A percentile compares a stretch with the other conserved stretches of the same genome.
These are phyloP conservation scores for Erysimum pusillum DNA, from an alignment of 441 rosid genomes.

Conservation along the genomic window DNA sequence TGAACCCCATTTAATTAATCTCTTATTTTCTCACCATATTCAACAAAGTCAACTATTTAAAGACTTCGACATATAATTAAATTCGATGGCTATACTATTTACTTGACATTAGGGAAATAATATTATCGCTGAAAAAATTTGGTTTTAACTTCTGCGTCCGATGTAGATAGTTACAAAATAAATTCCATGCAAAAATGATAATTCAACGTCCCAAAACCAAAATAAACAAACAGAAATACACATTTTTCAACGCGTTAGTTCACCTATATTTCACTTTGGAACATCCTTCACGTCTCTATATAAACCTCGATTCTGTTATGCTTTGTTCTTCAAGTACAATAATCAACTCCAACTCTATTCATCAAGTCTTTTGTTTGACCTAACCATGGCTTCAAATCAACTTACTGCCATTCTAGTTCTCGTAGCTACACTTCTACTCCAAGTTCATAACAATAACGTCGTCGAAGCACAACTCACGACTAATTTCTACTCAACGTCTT, in stretches of 20 bases:
- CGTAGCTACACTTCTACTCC: slow-evolving; percentile 49
- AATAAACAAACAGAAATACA: slow-evolving; percentile 5
- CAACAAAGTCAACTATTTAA: slow-evolving; percentile 28
- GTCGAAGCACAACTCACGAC: slow-evolving; percentile 75
- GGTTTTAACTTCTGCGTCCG: slow-evolving; percentile 13
- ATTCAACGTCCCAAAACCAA: slow-evolving; percentile 3
- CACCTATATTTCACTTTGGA: slow-evolving; percentile 51
- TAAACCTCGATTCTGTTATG: slow-evolving; percentile 48
- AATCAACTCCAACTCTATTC: slow-evolving; percentile 35
- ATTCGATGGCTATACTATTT: slow-evolving; percentile 15
- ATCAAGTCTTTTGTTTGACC: slow-evolving; percentile 23
- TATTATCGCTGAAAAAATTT: slow-evolving; percentile 15
- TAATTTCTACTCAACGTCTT: slow-evolving; percentile 68
- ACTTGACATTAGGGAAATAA: slow-evolving; percentile 17
- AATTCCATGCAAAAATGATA: slow-evolving; percentile 32
- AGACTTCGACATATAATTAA: background rate
- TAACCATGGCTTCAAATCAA: slow-evolving; percentile 52
- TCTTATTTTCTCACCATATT: slow-evolving; percentile 8
- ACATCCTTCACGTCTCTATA: slow-evolving; percentile 48
- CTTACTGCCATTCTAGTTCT: slow-evolving; percentile 30
- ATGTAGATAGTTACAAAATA: slow-evolving; percentile 25
- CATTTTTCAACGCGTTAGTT: slow-evolving; percentile 76
- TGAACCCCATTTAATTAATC: background rate
- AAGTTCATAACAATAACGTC: slow-evolving; percentile 43
- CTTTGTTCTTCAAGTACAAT: slow-evolving; percentile 36